Conservation (phyloP, 495 filamentous ascomycete species). For the Recurvomyces mirabilis region DNA sequence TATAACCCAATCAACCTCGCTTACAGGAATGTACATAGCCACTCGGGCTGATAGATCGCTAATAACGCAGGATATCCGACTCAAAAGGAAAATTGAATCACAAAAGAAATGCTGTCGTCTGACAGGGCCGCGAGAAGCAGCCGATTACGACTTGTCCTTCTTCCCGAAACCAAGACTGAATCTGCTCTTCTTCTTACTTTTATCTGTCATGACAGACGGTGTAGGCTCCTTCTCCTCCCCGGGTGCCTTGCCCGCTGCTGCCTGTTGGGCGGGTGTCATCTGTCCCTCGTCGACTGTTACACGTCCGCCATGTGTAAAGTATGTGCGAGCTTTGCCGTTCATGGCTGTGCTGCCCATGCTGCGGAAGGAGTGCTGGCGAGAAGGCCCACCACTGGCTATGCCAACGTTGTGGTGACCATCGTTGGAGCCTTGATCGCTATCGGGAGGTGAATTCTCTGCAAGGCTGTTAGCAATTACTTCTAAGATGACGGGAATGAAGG, state of each 20-base stretch:
- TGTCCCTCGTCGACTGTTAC: slow-evolving; percentile 1
- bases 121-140: too few relatives aligned
- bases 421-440: slow-evolving; percentile 1
- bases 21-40: too few relatives aligned
- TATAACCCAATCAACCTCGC: too few relatives aligned
- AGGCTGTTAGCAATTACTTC: not conserved
- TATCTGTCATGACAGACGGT: not conserved
- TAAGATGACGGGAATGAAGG: not conserved
- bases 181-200: slow-evolving; percentile 11
- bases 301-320: slow-evolving; percentile 11
- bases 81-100: too few relatives aligned
- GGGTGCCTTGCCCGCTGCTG: not conserved
- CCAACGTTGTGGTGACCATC: not conserved
- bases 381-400: not conserved
- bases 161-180: slow-evolving; percentile 12
- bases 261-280: not conserved
- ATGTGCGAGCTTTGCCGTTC: slow-evolving; percentile 6
- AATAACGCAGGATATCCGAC: too few relatives aligned
- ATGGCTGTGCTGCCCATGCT: slow-evolving; percentile 3
- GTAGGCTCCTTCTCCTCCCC: not conserved
- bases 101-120: not conserved
- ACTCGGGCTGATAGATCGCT: too few relatives aligned
- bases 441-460: slow-evolving; percentile 1
- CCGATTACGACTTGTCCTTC: too few relatives aligned
- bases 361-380: not conserved